Evolutionary conservation across 345 rosid genomes (phyloP), one percentile per base, ranked within the genome.

Genomic region (Dipteronia dyeriana): DNA sequence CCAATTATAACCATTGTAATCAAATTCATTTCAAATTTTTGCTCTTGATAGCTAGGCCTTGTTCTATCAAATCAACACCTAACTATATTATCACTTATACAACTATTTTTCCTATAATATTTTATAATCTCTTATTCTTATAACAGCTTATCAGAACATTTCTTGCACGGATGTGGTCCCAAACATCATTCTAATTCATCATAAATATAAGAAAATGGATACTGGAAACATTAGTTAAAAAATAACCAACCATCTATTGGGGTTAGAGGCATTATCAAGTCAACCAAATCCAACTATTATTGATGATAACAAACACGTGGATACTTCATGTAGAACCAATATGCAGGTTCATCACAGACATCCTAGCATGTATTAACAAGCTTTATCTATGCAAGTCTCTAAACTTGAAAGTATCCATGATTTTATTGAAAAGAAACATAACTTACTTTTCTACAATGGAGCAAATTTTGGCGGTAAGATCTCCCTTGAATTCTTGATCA

Each of bases 381-480:
- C 41, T 29, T n/a, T 23, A 13, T 62, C 38, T 66, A 31, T 14
- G 13, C 34, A 77, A 25, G 29, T 69, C 74, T 34, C 23, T 51
- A 45, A 64, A 22, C 60, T 57, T 39, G 74, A 75, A 78, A 38
- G 23, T 51, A 45, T 59, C 17, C 41, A 71, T 9, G 10, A 59
- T 34, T 20, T 43, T 13, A 76, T 47, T 71, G 12, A 75, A 60
- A 66, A 77, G 76, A 59, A 67, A 75, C 60, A 75, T 49, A 73
- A 84, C 97, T 90, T 88, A 97, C 99, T 91, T 97, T 87, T 94
- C 99, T 71, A 94, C 93, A 43, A 97, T 90, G 73, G 94, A 90
- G 86, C 99, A 97, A 75, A 97, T 92, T 86, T 94, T 97, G 81
- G 95, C 99, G 67, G 98, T 92, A 84, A 97, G 99, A 86, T 94